Evolutionary conservation across 2,329 filamentous ascomycete species (phyloP).

Genomic region (Exophiala spinifera): DNA sequence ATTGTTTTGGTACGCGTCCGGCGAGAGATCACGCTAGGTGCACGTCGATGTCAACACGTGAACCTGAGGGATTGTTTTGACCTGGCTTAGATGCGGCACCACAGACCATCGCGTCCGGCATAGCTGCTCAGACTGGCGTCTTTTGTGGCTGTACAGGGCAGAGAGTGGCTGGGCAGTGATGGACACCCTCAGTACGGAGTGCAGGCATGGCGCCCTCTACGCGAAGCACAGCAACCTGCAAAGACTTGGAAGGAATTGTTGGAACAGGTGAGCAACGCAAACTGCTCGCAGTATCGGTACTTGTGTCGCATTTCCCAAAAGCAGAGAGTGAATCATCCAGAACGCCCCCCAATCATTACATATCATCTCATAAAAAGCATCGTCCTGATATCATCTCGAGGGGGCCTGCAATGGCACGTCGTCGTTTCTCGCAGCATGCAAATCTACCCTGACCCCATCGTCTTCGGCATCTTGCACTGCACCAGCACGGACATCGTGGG

Average conservation of each 20-base stretch:
- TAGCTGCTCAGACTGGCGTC: no score
- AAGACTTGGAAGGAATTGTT: no score
- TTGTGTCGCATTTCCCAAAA: no score
- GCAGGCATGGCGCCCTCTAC: no score
- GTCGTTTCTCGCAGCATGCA: neutral
- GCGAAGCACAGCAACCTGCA: no score
- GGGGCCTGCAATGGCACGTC: neutral
- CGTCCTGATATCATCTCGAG: neutral
- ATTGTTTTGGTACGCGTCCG: slow-evolving; percentile 21
- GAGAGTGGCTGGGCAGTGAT: no score
- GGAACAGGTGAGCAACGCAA: no score
- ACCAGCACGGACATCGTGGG: neutral
- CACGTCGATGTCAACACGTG: slow-evolving; percentile 1
- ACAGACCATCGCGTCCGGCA: neutral
- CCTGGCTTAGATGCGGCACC: neutral
- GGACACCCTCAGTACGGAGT: no score
- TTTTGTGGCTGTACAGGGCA: no score
- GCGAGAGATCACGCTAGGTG: slow-evolving; percentile 8
- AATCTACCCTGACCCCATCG: slow-evolving; percentile 1
- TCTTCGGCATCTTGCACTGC: neutral
- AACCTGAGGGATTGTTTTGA: neutral
- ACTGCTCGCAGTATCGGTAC: no score
- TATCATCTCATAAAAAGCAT: neutral
- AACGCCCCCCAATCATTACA: no score
- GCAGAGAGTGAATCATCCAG: no score